Evolutionary conservation across 352 stramenopile species (phyloP).

Genomic region (Globisporangium nunn): DNA sequence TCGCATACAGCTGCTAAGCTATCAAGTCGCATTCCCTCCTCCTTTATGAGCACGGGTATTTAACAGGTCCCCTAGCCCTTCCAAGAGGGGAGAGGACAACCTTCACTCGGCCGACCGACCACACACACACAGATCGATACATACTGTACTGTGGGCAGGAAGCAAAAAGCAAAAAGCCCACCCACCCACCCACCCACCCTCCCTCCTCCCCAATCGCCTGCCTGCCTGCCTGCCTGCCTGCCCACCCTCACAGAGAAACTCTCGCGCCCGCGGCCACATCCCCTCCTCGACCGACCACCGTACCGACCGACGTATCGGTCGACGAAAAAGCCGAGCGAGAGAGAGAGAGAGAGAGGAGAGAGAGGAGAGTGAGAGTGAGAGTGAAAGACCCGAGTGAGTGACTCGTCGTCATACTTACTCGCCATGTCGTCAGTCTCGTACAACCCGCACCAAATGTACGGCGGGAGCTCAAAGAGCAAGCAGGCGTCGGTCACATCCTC

Average conservation of each 20-base stretch:
- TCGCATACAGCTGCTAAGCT: no score
- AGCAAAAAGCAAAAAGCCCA: neutral
- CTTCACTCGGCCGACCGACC: neutral
- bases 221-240: neutral
- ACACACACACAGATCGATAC: neutral
- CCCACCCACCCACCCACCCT: constrained; percentile 5
- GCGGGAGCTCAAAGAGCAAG: neutral
- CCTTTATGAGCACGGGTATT: no score
- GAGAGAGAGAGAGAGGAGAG: no score
- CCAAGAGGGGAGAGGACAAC: neutral
- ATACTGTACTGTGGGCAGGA: neutral
- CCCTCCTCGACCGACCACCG: neutral
- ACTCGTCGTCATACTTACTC: no score
- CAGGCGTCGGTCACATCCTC: neutral
- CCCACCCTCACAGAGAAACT: neutral
- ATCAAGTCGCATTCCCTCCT: neutral
- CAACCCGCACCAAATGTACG: constrained; percentile 10
- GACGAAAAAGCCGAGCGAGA: no score
- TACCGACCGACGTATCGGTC: no score
- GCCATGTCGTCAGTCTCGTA: constrained; percentile 2
- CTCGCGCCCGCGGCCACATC: neutral
- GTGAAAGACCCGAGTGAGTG: no score
- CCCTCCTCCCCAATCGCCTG: neutral
- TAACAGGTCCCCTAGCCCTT: neutral
- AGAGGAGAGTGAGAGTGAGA: no score